phyloP scores from a whole-genome alignment of 768 basidiomycete genomes.

The Leucosporidium creatinivorum region DNA sequence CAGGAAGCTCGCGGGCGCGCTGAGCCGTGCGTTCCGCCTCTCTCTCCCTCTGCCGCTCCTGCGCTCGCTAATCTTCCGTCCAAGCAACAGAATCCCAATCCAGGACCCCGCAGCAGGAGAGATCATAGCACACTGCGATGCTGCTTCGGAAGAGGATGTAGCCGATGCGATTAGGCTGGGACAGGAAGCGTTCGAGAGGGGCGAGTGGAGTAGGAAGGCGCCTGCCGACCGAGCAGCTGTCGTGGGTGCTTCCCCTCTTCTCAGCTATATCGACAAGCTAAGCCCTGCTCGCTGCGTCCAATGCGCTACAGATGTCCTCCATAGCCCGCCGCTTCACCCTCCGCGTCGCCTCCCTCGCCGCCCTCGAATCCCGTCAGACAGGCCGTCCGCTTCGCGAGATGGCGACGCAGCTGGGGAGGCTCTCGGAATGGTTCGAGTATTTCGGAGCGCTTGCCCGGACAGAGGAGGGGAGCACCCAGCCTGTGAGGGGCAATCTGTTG shows the following conservation, averaged over 20 bases:
- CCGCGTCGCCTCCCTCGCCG: constrained; percentile 15
- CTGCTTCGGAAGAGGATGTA: constrained; percentile 17
- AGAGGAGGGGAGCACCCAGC: constrained; percentile 56
- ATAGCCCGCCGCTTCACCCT: constrained; percentile 10
- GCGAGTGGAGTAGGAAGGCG: constrained; percentile 16
- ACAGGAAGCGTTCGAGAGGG: constrained; percentile 15
- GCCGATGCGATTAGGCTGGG: not conserved
- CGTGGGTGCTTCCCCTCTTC: not conserved
- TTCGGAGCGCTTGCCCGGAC: constrained; percentile 68
- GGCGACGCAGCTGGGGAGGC: constrained; percentile 64
- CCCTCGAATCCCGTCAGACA: constrained; percentile 21
- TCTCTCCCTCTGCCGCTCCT: not conserved
- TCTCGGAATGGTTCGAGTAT: constrained; percentile 77
- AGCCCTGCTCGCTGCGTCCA: not conserved
- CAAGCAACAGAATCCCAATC: constrained; percentile 8
- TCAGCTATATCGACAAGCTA: too few species aligned
- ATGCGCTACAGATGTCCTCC: constrained; percentile 2
- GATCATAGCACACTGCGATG: constrained; percentile 9
- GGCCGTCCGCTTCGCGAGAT: constrained; percentile 69
- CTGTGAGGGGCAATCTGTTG: constrained; percentile 63
- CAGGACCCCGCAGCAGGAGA: constrained; percentile 24
- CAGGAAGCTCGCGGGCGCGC: constrained; percentile 5
- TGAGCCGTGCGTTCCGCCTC: not conserved
- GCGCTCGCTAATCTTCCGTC: not conserved
- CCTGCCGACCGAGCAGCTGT: constrained; percentile 22